These are phyloP conservation scores for Neoboletus magnificus DNA, from an alignment of 768 basidiomycete species.

Conservation along the genomic window DNA sequence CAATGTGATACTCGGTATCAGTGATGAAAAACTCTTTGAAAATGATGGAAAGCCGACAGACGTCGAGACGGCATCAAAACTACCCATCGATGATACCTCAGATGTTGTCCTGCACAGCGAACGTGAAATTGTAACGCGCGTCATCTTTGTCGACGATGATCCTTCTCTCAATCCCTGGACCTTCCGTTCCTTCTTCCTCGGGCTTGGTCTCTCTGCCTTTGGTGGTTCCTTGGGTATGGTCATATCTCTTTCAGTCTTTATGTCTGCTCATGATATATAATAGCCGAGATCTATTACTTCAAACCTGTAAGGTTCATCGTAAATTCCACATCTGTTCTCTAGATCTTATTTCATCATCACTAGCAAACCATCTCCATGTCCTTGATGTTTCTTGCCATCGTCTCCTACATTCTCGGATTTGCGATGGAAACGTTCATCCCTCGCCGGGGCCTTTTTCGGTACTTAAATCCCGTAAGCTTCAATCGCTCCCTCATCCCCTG, in stretches of 20 bases:
- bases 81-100: conserved; percentile 5
- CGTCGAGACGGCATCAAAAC: conserved; percentile 23
- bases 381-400: conserved; percentile 51
- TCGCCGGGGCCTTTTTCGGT: conserved; percentile 41
- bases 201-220: conserved; percentile 50
- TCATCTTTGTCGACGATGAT: conserved; percentile 40
- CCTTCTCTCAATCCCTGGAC: conserved; percentile 29
- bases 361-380: conserved; percentile 53
- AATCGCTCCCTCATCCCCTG: not conserved
- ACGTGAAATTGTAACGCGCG: conserved; percentile 45
- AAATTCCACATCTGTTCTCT: not conserved
- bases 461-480: conserved; percentile 45
- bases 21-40: conserved; percentile 10
- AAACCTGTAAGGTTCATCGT: conserved; percentile 40
- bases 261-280: not conserved
- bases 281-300: conserved; percentile 60
- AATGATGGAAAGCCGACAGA: conserved; percentile 23
- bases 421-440: conserved; percentile 47
- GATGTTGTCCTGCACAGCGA: conserved; percentile 36
- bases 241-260: not conserved
- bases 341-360: not conserved
- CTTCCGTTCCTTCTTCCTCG: conserved; percentile 50
- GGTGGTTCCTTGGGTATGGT: conserved; percentile 47
- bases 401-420: conserved; percentile 49
- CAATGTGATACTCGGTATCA: not conserved